Evolutionary conservation across 495 filamentous ascomycete genomes (phyloP).

Genomic region (Neurospora sp.): DNA sequence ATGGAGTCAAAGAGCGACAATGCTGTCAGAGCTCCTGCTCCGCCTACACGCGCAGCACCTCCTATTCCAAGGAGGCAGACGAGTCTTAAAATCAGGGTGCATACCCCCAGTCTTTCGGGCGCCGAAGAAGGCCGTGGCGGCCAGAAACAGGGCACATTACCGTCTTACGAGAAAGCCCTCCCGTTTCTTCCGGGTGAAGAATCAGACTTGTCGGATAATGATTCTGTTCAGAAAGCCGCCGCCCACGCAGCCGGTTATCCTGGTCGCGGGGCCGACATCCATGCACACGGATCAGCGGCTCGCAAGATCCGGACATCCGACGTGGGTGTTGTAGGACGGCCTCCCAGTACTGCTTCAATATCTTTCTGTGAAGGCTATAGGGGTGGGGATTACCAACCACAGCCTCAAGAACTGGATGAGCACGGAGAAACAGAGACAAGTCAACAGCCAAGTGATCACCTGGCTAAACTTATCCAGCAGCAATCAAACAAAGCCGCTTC

Average conservation of each 20-base stretch:
- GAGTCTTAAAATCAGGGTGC: slow-evolving; percentile 10
- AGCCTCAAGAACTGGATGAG: background rate
- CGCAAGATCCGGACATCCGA: background rate
- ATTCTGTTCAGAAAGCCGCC: background rate
- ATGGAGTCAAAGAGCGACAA: slow-evolving; percentile 4
- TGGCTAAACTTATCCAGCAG: too few species aligned
- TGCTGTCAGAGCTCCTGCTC: background rate
- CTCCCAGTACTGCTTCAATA: background rate
- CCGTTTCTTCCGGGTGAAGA: background rate
- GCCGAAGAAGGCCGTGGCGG: background rate
- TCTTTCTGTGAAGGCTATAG: background rate
- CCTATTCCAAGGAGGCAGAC: slow-evolving; percentile 22
- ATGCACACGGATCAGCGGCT: background rate
- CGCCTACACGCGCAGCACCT: slow-evolving; percentile 14
- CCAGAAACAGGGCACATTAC: background rate
- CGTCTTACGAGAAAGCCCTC: background rate
- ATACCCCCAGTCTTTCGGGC: background rate
- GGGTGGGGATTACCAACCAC: background rate
- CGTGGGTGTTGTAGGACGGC: background rate
- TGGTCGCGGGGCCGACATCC: background rate
- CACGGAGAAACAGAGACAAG: background rate
- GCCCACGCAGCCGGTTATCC: background rate
- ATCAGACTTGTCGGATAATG: background rate
- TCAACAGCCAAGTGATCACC: too few species aligned
- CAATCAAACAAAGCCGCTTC: too few species aligned